A percentile compares a stretch with the other conserved stretches of the same genome.
Conservation (phyloP, 1,284 basidiomycete species). For the Porogramme epimiltina region DNA sequence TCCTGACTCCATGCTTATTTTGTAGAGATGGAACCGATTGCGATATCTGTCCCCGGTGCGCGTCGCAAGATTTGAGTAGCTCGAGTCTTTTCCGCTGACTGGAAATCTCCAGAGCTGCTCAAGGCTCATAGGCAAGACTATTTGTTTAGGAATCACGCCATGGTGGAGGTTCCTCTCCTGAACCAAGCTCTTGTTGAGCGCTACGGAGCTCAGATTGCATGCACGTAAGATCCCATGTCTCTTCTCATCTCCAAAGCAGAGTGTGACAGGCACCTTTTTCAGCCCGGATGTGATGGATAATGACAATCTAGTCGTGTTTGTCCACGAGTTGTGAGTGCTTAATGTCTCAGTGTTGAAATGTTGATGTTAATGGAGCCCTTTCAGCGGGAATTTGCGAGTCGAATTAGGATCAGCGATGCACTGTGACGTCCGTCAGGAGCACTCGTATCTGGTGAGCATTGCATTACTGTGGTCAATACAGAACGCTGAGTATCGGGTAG, state of each 20-base stretch:
- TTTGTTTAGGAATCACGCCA: slow-evolving; percentile 69
- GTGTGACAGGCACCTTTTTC: not conserved
- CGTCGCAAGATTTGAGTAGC: not conserved
- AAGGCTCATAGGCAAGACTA: slow-evolving; percentile 84
- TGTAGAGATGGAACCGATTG: slow-evolving; percentile 57
- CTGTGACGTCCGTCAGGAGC: slow-evolving; percentile 76
- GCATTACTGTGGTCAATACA: not conserved
- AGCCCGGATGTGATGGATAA: slow-evolving; percentile 71
- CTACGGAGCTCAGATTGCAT: slow-evolving; percentile 82
- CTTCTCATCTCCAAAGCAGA: slow-evolving; percentile 14
- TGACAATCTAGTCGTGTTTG: slow-evolving; percentile 76
- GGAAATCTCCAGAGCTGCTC: slow-evolving; percentile 60
- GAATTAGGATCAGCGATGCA: slow-evolving; percentile 75
- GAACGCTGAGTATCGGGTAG: slow-evolving; percentile 40
- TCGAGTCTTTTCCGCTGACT: not conserved
- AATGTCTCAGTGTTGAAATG: not conserved
- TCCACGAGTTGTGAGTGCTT: slow-evolving; percentile 86
- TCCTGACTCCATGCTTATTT: slow-evolving; percentile 1
- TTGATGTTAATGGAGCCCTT: not conserved
- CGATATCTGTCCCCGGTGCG: slow-evolving; percentile 67
- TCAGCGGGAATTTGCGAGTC: slow-evolving; percentile 82
- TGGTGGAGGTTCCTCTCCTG: slow-evolving; percentile 82
- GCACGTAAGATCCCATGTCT: too few species aligned
- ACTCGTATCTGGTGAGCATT: slow-evolving; percentile 73
- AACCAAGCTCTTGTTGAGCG: slow-evolving; percentile 63